Base-by-base conservation (phyloP, 257 asterid genomes). In the Solanum corneliomulleri region DNA sequence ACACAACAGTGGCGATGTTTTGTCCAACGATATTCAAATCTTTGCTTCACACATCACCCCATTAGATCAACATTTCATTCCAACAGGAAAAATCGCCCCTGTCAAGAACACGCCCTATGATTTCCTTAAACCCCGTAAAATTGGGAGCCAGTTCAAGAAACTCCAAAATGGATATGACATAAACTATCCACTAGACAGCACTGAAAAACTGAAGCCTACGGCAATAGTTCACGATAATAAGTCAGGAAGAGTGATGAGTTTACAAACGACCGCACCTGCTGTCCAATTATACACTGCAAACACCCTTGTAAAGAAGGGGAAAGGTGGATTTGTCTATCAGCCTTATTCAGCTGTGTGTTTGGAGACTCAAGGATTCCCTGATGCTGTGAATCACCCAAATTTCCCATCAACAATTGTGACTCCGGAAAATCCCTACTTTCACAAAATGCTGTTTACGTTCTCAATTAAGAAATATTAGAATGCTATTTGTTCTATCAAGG, bases 331-430 rank as follows among this genome's bases (percentile, higher is more conserved):
- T 20, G 45, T 71, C 23, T 89, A 82, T 60, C 85, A 44, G 29
- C 82, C 87, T 58, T 44, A 74, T 33, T 42, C 86, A 12, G 90
- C 87, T 3, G 20, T 82, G 60, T 44, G 44, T 82, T 74, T 89
- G 90, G 99, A 96, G 91, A 96, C 98, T 69, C 99, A 95, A 68
- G 99, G 97, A 0, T 96, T 96, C 81, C 98, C 98, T 0, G 97
- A 96, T 58, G 87, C 99, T 0, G 98, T 95, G 25, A 96, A 96
- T 90, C 98, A 93, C 35, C 96, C 95, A 0, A 92, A 86, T 60
- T 96, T 96, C 64, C 98, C 99, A 1, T 93, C 98, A 1, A 90
- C 87, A 88, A 92, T 86, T 86, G 74, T 86, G n/a, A 52, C 84
- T 74, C 41, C 60, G 16, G 44, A 45, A 25, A 49, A 37, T 16